Conservation (phyloP, 2,329 filamentous ascomycete species). For the Trichoderma brevicompactum region DNA sequence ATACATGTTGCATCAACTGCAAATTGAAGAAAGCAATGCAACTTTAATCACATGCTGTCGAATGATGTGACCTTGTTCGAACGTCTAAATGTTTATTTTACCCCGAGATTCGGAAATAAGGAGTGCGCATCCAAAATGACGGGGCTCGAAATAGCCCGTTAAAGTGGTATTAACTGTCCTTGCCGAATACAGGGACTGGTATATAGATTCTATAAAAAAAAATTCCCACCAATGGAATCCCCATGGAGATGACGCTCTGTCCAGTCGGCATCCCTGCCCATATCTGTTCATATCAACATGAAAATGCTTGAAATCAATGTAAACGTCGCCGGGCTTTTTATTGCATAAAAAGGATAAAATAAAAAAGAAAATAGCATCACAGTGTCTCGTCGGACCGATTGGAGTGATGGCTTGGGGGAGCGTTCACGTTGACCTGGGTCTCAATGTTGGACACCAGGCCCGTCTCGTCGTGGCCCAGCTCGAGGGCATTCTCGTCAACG, state of each 20-base stretch:
- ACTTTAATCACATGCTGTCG: neutral
- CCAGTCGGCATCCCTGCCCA: neutral
- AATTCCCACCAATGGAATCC: neutral
- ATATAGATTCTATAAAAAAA: neutral
- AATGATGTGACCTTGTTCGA: neutral
- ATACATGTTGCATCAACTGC: too few species aligned
- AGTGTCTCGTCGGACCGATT: conserved; percentile 17
- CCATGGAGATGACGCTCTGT: too few species aligned
- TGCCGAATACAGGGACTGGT: conserved; percentile 3
- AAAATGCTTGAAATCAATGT: neutral
- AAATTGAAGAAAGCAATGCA: too few species aligned
- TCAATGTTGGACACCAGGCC: conserved; percentile 33
- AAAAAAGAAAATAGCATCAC: neutral
- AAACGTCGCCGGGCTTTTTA: neutral
- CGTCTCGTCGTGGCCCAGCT: conserved; percentile 35
- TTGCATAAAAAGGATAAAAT: neutral
- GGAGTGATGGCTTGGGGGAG: neutral
- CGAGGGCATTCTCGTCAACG: conserved; percentile 21
- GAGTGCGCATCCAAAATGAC: too few species aligned
- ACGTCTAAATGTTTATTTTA: neutral
- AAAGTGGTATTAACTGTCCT: neutral
- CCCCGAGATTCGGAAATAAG: neutral
- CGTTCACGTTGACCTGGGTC: conserved; percentile 22
- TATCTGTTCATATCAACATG: neutral
- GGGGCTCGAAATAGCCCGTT: too few species aligned